A percentile compares a stretch with the other conserved stretches of the same genome.
Evolutionary conservation across 1,139 yeast genomes (phyloP).

Genomic region (Suhomyces guaymorum): DNA sequence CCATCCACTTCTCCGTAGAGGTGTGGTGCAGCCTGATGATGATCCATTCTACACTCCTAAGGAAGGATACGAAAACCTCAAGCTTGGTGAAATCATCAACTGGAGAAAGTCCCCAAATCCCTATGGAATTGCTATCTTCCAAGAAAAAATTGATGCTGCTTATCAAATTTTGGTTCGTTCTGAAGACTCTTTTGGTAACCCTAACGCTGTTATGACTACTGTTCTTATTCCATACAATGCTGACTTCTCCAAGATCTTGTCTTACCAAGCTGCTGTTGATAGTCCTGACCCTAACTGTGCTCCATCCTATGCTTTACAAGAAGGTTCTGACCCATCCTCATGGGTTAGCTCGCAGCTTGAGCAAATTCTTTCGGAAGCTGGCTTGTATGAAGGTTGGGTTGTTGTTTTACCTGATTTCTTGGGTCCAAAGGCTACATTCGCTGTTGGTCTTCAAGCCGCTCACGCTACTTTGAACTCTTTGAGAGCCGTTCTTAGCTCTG

Average conservation of each 20-base stretch:
- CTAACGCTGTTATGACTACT: constrained; percentile 35
- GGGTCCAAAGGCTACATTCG: constrained; percentile 30
- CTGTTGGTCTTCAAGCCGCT: constrained; percentile 32
- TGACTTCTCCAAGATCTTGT: constrained; percentile 28
- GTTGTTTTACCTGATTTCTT: constrained; percentile 26
- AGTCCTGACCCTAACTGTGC: constrained; percentile 32
- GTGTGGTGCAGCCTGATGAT: neutral
- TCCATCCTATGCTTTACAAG: constrained; percentile 30
- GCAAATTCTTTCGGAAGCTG: constrained; percentile 22
- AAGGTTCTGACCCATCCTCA: constrained; percentile 19
- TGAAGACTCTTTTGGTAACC: constrained; percentile 32
- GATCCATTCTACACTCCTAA: constrained; percentile 29
- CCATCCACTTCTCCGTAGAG: neutral
- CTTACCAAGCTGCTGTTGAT: constrained; percentile 39
- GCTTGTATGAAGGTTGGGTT: constrained; percentile 21
- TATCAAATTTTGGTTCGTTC: constrained; percentile 38
- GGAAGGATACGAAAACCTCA: constrained; percentile 22
- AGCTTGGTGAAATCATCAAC: constrained; percentile 28
- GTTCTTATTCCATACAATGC: constrained; percentile 33
- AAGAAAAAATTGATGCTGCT: constrained; percentile 20
- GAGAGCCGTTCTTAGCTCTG: constrained; percentile 20
- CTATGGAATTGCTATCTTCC: constrained; percentile 1
- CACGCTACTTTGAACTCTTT: constrained; percentile 31
- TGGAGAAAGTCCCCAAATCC: constrained; percentile 17
- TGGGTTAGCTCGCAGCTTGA: constrained; percentile 26